Percentiles rank a stretch among this genome's conserved stretches.
These are phyloP conservation scores for Psilocybe azurescens DNA, from an alignment of 768 basidiomycete genomes.

Conservation along the genomic window DNA sequence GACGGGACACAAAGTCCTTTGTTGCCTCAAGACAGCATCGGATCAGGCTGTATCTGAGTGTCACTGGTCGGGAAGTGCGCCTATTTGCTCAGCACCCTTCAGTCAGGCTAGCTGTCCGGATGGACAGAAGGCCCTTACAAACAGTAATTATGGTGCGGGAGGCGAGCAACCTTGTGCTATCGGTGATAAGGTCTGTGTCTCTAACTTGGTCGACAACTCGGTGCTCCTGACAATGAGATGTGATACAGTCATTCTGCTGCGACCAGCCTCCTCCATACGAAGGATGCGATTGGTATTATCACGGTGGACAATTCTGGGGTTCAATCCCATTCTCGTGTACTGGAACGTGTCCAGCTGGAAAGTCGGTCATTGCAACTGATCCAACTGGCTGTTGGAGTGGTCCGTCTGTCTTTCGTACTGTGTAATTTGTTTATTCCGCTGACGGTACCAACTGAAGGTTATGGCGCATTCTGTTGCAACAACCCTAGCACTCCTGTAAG, in stretches of 20 bases:
- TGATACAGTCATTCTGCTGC: background rate
- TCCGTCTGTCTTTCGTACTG: background rate
- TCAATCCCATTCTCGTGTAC: background rate
- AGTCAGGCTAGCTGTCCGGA: background rate
- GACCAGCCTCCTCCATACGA: background rate
- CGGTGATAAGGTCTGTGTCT: background rate
- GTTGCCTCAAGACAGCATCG: constrained; percentile 1
- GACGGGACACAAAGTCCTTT: background rate
- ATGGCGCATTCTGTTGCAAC: background rate
- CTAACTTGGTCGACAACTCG: background rate
- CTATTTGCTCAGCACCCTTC: background rate
- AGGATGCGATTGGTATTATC: background rate
- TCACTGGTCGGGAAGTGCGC: background rate
- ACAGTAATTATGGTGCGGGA: constrained; percentile 1
- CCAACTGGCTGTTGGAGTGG: background rate
- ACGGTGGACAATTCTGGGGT: background rate
- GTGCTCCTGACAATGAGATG: background rate
- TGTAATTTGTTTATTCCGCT: no score
- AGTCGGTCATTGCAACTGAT: background rate
- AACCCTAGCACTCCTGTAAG: background rate
- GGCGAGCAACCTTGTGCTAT: background rate
- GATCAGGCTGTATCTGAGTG: constrained; percentile 1
- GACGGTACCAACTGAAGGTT: background rate
- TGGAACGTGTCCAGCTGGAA: background rate
- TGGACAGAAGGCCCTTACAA: background rate